Evolutionary conservation across 176 grass and related monocot species (phyloP), one percentile per base, ranked within the genome.

Genomic region (Carex cristatella): DNA sequence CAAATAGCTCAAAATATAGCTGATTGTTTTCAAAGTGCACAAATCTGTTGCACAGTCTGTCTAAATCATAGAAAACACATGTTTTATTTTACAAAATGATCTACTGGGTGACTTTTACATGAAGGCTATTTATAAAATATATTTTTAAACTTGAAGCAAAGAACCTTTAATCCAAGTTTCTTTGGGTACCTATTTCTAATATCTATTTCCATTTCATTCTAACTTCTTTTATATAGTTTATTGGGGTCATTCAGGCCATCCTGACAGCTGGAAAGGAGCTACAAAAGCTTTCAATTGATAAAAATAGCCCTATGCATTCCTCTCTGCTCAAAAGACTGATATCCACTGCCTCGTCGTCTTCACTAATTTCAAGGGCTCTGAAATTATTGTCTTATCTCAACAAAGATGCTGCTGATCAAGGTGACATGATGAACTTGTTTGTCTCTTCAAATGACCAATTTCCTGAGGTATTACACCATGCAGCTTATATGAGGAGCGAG

Each of bases 331-430:
- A 87, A 98, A 94, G 91, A 81, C 70, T 97, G 58, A 90, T 93
- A 76, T 90, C 79, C 85, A 90, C 91, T 79, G 92, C 85, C 88
- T 88, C 95, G 68, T 98, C 92, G 61, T 73, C 87, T 67, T 82
- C 85, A 44, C 72, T 94, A 85, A 89, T 94, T 80, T 67, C 84
- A 64, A 82, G 73, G 77, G 82, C 91, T 57, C 80, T 90, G 65
- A 89, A 91, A 89, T 91, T 94, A 84, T 78, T 94, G 68, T 98
- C 91, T 68, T 90, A 81, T 87, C 91, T 98, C 84, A 93, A 93
- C 63, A 92, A 92, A 91, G 89, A 98, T 69, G 92, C 92, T 31
- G 91, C 92, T 83, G 88, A 94, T 81, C 89, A 93, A 89, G 86
- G 91, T 81, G 92, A 98, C 88, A 89, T 94, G 86, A 83, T 84